Conservation (phyloP, 116 monocot species). For the Papilionanthe hybrid region DNA sequence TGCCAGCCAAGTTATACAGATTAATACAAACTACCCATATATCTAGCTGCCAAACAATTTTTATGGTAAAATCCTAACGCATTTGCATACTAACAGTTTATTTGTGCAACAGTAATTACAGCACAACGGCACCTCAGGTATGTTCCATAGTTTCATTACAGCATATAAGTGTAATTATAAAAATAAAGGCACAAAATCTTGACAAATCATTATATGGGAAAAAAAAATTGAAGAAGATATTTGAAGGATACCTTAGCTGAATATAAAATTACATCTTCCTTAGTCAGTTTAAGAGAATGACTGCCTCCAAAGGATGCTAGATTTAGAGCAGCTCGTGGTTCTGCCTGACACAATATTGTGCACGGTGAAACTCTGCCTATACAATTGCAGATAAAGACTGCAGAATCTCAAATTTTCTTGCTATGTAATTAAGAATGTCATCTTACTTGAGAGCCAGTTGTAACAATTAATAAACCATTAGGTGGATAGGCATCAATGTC, state of each 20-base stretch:
- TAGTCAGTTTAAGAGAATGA: constrained; percentile 79
- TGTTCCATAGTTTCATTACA: neutral
- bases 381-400: neutral
- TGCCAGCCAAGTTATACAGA: neutral
- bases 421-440: constrained; percentile 11
- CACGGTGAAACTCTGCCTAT: constrained; percentile 15
- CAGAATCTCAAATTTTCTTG: neutral
- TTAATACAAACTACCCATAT: neutral
- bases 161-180: neutral
- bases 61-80: neutral
- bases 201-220: neutral
- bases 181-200: neutral
- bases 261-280: constrained; percentile 92
- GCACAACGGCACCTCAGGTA: neutral
- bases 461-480: constrained; percentile 93
- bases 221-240: neutral
- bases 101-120: neutral
- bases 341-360: constrained; percentile 68
- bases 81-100: neutral
- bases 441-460: constrained; percentile 98
- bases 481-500: constrained; percentile 97
- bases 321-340: constrained; percentile 97
- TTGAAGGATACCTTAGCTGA: constrained; percentile 78
- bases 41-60: neutral
- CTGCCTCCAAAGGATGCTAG: constrained; percentile 98